These are phyloP conservation scores for Leccinum ochraceum DNA, from an alignment of 768 basidiomycete genomes.

Conservation along the genomic window DNA sequence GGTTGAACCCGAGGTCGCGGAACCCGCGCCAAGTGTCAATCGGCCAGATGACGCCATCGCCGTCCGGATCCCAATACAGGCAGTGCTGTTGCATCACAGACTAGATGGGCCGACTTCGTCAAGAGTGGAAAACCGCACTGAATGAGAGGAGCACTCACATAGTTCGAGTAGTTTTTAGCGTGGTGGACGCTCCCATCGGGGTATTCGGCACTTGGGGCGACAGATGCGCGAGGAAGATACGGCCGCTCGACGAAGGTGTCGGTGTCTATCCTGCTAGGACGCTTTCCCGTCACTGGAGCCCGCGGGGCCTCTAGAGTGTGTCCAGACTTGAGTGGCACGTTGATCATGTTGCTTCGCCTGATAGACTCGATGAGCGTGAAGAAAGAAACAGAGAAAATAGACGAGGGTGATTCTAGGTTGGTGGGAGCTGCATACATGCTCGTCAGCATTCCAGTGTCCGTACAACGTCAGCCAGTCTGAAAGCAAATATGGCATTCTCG, in stretches of 20 bases:
- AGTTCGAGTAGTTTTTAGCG: slow-evolving; percentile 17
- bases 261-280: slow-evolving; percentile 26
- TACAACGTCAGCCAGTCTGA: slow-evolving; percentile 7
- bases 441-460: slow-evolving; percentile 11
- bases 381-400: slow-evolving; percentile 21
- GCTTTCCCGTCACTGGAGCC: slow-evolving; percentile 26
- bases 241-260: slow-evolving; percentile 29
- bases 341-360: slow-evolving; percentile 23
- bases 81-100: slow-evolving; percentile 45
- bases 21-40: slow-evolving; percentile 43
- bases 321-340: slow-evolving; percentile 15
- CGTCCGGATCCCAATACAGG: slow-evolving; percentile 41
- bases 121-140: background rate
- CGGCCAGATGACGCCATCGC: slow-evolving; percentile 47
- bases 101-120: slow-evolving; percentile 11
- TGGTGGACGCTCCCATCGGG: slow-evolving; percentile 25
- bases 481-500: slow-evolving; percentile 15
- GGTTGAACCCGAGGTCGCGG: slow-evolving; percentile 42
- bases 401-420: slow-evolving; percentile 13
- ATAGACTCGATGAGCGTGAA: slow-evolving; percentile 20
- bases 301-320: slow-evolving; percentile 18
- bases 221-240: slow-evolving; percentile 30
- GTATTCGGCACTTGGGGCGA: slow-evolving; percentile 27
- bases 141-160: slow-evolving; percentile 20
- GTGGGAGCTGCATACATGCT: slow-evolving; percentile 19